Evolutionary conservation across 1,139 yeast genomes (phyloP), one percentile per base, ranked within the genome.

Genomic region (Scheffersomyces quercinus): DNA sequence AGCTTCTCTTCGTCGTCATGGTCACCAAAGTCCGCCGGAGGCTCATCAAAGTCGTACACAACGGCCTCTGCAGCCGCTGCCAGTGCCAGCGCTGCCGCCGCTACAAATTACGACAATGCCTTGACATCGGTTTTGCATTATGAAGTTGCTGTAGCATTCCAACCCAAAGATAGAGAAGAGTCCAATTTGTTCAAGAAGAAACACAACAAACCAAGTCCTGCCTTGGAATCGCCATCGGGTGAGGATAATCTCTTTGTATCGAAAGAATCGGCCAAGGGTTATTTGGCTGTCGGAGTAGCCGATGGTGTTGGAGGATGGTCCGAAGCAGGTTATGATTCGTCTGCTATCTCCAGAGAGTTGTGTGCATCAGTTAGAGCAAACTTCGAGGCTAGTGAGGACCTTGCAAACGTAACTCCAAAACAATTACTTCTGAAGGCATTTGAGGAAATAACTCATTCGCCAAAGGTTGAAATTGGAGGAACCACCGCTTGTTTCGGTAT

Each of bases 221-320:
- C 77, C 2, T 47, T 60, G 35, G 53, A 58, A 28, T 83, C 88
- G 1, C 83, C 87, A 3, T 77, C 93, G 1, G 99, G 98, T 4
- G 97, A 91, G 59, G 99, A 91, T 62, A 88, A 89, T 54, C 85
- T 79, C 55, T 84, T 91, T 53, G 73, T 82, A 31, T 72, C 83
- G 5, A 63, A 68, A 7, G 59, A 67, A 24, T 58, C 62, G 15
- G 70, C 68, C 10, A 74, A 79, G 8, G 75, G 71, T 3, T 74
- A 75, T 33, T 59, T 85, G 1, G 82, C 91, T 0, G 75, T 88
- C 7, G 98, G 97, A 8, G 97, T 93, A 1, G 93, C 97, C 3
- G 99, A 93, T 64, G 99, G 99, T 14, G 98, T 93, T 5, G 98
- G 98, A 13, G 98, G 98, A 1, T 93, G 98, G 97, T 80, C 89